Evolutionary conservation across 345 rosid genomes (phyloP).

Genomic region (Erysimum cheiranthoides): DNA sequence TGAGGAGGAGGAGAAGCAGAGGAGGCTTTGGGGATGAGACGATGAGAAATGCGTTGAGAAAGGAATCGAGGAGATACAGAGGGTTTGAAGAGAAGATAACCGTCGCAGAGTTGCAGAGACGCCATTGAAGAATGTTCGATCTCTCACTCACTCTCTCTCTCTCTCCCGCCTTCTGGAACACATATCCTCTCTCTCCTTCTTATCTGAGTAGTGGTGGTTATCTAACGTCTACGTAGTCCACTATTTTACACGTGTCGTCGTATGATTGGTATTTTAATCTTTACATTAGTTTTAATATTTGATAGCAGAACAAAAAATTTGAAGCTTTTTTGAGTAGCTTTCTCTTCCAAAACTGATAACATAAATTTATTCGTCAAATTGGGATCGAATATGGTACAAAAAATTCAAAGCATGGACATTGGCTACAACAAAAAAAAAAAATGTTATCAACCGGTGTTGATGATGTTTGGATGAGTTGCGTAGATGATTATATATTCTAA

Average conservation of each 20-base stretch:
- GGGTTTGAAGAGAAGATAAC: slow-evolving; percentile 44
- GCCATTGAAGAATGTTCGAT: slow-evolving; percentile 45
- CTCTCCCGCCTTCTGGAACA: slow-evolving; percentile 27
- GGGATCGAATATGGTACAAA: background rate
- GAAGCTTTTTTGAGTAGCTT: too few species aligned
- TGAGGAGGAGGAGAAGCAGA: slow-evolving; percentile 43
- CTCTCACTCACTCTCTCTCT: slow-evolving; percentile 13
- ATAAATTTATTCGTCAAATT: background rate
- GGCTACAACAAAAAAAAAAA: too few species aligned
- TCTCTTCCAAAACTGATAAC: too few species aligned
- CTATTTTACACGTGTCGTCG: background rate
- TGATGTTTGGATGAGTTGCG: too few species aligned
- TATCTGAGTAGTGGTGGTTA: slow-evolving; percentile 48
- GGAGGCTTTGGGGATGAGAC: slow-evolving; percentile 50
- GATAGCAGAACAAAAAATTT: background rate
- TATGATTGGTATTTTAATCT: background rate
- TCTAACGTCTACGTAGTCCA: slow-evolving; percentile 44
- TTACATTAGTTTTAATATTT: background rate
- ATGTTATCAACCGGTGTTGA: too few species aligned
- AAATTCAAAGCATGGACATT: too few species aligned
- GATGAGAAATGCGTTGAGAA: slow-evolving; percentile 45
- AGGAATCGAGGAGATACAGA: slow-evolving; percentile 46
- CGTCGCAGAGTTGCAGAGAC: slow-evolving; percentile 51
- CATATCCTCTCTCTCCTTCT: slow-evolving; percentile 36
- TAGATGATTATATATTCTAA: too few species aligned